Conservation (phyloP, 169 alveolate species). For the Pseudocohnilembus persalinus region DNA sequence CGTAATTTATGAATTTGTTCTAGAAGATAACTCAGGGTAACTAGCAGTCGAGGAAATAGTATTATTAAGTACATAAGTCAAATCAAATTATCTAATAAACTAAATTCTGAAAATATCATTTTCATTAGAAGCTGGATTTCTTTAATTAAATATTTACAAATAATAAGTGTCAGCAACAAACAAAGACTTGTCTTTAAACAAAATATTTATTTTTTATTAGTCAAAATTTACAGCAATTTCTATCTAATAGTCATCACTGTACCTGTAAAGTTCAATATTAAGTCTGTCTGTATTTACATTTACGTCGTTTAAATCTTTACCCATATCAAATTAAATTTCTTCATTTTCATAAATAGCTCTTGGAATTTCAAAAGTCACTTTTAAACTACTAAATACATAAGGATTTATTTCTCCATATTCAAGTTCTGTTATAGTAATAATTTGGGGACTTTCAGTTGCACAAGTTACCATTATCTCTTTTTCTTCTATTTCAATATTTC, state of each 20-base stretch:
- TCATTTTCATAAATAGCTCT: constrained; percentile 8
- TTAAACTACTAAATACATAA: not conserved
- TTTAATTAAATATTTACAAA: not conserved
- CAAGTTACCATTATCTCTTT: not conserved
- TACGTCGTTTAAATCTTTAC: constrained; percentile 16
- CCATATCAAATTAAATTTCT: constrained; percentile 2
- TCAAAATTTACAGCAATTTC: constrained; percentile 1
- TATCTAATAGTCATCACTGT: not conserved
- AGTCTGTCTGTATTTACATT: constrained; percentile 26
- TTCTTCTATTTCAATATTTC: constrained; percentile 1
- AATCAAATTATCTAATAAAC: constrained; percentile 14
- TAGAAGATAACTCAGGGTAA: not conserved
- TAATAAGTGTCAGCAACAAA: constrained; percentile 3
- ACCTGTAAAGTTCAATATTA: not conserved
- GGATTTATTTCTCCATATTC: not conserved
- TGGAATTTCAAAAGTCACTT: constrained; percentile 1
- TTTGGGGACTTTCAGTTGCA: not conserved
- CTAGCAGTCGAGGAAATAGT: not conserved
- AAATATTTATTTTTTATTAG: not conserved
- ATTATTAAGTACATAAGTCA: constrained; percentile 5
- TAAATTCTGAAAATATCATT: not conserved
- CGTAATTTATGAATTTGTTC: constrained; percentile 7
- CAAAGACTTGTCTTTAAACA: not conserved
- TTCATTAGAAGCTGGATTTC: not conserved
- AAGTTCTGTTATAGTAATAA: not conserved